Base-by-base conservation (phyloP, 805 yeast genomes). In the Starmerella geochares region DNA sequence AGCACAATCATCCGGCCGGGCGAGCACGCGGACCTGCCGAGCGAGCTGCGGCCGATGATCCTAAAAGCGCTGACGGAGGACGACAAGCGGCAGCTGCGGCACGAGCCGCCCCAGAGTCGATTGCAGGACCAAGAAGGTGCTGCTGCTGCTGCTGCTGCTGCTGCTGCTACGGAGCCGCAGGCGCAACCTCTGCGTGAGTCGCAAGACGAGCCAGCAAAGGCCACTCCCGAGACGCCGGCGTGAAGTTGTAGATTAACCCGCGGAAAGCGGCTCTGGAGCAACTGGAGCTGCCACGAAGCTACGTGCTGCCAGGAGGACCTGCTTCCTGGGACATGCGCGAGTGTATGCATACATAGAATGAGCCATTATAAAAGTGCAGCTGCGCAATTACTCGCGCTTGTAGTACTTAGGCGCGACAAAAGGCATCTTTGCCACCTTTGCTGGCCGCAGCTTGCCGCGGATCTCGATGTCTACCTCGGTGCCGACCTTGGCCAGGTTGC, bases 371-470 rank as follows among this genome's bases (percentile, higher is more conserved):
- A n/a, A n/a, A n/a, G n/a, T n/a, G n/a, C n/a, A n/a, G n/a, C n/a
- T 27, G 29, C 10, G 8, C 29, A 16, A 16, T 17, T 11, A 33
- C 14, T 33, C 37, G 21, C 21, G 14, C 31, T 46, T 48, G 69
- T 82, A 83, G 63, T 86, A 90, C 21, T 79, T 75, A 47, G 85
- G 75, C 46, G 77, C 74, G 5, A 86, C 84, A 62, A 92, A 84
- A 11, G 98, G 98, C 76, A 88, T 73, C 65, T 84, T 85, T 27
- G 79, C 70, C n/a, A 90, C 76, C 25, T 64, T 71, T 4, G 86
- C 96, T 29, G 81, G 81, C 63, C 88, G 79, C 58, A 72, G 66
- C 63, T 87, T 88, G 58, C 90, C 92, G 65, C 97, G 79, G 49
- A 90, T 82, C 59, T 85, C 83, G 46, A 88, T 80, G 49, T 77